Conservation (phyloP, 73 alveolate genomes). For the Effrenium voratum region DNA sequence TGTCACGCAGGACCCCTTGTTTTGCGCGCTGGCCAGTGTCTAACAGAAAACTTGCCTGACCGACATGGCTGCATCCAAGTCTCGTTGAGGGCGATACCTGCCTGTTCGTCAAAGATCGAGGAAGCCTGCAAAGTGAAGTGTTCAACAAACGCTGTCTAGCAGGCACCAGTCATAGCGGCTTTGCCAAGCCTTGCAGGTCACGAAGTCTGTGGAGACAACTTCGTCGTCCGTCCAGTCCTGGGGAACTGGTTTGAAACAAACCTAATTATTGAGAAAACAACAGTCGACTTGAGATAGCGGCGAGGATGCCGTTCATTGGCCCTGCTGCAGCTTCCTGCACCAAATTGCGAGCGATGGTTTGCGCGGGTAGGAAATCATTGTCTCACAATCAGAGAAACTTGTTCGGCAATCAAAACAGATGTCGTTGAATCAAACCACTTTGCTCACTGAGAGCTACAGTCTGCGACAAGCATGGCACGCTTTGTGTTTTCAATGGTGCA, state of each 20-base stretch:
- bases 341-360: too few relatives aligned
- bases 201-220: slow-evolving; percentile 91
- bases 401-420: too few relatives aligned
- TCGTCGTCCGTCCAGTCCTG: slow-evolving; percentile 93
- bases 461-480: too few relatives aligned
- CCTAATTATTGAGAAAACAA: too few relatives aligned
- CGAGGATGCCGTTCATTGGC: slow-evolving; percentile 95
- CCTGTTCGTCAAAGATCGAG: slow-evolving; percentile 98
- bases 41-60: background rate
- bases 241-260: too few relatives aligned
- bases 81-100: slow-evolving; percentile 97
- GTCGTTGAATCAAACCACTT: too few relatives aligned
- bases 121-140: slow-evolving; percentile 88
- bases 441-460: too few relatives aligned
- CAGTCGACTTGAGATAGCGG: too few relatives aligned
- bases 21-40: background rate
- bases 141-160: background rate
- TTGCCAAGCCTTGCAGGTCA: slow-evolving; percentile 62
- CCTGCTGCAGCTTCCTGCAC: slow-evolving; percentile 97
- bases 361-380: too few relatives aligned
- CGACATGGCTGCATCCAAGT: too few relatives aligned
- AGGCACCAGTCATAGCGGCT: background rate
- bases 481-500: too few relatives aligned
- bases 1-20: background rate
- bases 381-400: too few relatives aligned